Evolutionary conservation across 192 early-diverging fungal genomes (phyloP).

Genomic region (Coemansia sp.): DNA sequence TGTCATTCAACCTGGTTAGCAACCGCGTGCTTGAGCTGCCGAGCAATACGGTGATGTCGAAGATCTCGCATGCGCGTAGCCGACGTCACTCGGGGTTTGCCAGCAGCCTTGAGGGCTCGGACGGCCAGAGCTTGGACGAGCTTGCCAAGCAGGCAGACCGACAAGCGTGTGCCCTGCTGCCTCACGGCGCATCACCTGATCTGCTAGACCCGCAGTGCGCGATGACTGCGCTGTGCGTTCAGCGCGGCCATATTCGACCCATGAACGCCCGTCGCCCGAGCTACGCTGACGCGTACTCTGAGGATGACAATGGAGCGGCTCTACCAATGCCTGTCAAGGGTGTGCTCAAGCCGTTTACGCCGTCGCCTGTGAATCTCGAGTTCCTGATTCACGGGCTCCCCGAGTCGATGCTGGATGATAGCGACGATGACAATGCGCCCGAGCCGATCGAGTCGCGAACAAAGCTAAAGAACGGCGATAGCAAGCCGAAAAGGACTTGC

Average conservation of each 20-base stretch:
- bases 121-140: slow-evolving; percentile 18
- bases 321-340: slow-evolving; percentile 19
- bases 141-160: slow-evolving; percentile 29
- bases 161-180: slow-evolving; percentile 39
- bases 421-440: neutral
- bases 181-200: slow-evolving; percentile 45
- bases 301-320: neutral
- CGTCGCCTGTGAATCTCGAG: slow-evolving; percentile 33
- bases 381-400: slow-evolving; percentile 24
- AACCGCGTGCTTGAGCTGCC: slow-evolving; percentile 49
- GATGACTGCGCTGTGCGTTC: slow-evolving; percentile 52
- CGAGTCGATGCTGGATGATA: slow-evolving; percentile 10
- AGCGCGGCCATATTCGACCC: slow-evolving; percentile 45
- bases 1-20: slow-evolving; percentile 49
- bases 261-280: slow-evolving; percentile 15
- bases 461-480: neutral
- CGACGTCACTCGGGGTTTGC: slow-evolving; percentile 18
- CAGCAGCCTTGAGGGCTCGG: slow-evolving; percentile 15
- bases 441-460: neutral
- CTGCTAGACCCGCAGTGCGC: slow-evolving; percentile 37
- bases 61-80: slow-evolving; percentile 40
- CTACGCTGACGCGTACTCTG: neutral
- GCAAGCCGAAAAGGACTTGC: slow-evolving; percentile 23
- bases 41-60: slow-evolving; percentile 46
- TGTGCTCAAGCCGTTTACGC: slow-evolving; percentile 47